Evolutionary conservation across 768 basidiomycete species (phyloP).

Genomic region (Lentinula raphanica): DNA sequence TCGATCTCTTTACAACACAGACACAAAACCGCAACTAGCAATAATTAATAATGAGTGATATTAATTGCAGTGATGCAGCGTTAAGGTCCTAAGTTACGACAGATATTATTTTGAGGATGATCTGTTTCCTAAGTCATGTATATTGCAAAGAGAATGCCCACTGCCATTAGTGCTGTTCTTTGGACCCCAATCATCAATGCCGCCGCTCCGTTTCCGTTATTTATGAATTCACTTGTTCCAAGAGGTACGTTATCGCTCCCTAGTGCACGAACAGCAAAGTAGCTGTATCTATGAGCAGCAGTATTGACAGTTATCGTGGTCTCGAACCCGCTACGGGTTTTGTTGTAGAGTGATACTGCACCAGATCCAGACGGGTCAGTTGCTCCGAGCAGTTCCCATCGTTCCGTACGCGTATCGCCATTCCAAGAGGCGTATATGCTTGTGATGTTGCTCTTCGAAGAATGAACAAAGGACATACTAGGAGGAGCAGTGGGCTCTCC

Average conservation of each 20-base stretch:
- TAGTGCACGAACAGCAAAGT: conserved; percentile 1
- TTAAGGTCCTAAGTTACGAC: too few relatives aligned
- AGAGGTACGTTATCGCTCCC: not conserved
- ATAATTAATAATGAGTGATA: too few relatives aligned
- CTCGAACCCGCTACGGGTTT: conserved; percentile 12
- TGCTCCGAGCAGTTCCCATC: conserved; percentile 9
- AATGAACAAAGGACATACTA: not conserved
- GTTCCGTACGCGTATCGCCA: conserved; percentile 14
- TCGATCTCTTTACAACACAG: too few relatives aligned
- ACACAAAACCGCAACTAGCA: too few relatives aligned
- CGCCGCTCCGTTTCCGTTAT: not conserved
- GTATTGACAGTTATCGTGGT: conserved; percentile 8
- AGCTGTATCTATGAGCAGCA: not conserved
- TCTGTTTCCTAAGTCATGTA: not conserved
- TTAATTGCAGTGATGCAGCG: too few relatives aligned
- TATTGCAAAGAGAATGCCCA: not conserved
- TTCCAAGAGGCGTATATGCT: conserved; percentile 17
- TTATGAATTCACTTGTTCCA: not conserved
- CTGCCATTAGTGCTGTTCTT: not conserved
- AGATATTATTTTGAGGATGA: not conserved
- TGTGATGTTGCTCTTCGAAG: not conserved
- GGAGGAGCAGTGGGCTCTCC: conserved; percentile 14
- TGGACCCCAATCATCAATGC: not conserved
- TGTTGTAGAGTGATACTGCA: not conserved
- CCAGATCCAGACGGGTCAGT: not conserved